These are phyloP conservation scores for Magnolia kwangsiensis DNA, from an alignment of 164 flowering plant species.

Conservation along the genomic window DNA sequence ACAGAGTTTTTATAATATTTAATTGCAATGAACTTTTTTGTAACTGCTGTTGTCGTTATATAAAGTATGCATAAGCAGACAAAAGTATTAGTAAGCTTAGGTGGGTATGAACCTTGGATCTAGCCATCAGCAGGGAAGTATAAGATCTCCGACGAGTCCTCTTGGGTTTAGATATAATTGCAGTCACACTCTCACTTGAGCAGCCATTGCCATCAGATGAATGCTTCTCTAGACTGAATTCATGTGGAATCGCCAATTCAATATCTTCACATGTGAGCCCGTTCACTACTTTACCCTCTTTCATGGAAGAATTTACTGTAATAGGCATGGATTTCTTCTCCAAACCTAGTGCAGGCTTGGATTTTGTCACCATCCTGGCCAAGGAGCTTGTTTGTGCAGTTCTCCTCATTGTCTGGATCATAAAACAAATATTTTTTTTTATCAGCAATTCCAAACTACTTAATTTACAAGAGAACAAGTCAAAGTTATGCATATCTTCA, in stretches of 20 bases:
- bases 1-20: too few species aligned
- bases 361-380: conserved; percentile 25
- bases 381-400: conserved; percentile 15
- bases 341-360: conserved; percentile 20
- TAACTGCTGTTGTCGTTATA: too few species aligned
- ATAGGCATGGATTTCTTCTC: conserved; percentile 24
- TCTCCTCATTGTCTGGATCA: conserved; percentile 35
- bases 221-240: conserved; percentile 23
- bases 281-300: conserved; percentile 9
- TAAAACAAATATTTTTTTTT: neutral
- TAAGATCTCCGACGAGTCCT: conserved; percentile 63
- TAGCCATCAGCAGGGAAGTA: conserved; percentile 52
- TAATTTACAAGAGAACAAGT: too few species aligned
- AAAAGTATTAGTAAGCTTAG: neutral
- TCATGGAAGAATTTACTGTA: conserved; percentile 30
- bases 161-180: conserved; percentile 29
- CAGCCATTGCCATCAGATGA: conserved; percentile 20
- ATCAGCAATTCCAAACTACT: too few species aligned
- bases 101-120: conserved; percentile 50
- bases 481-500: too few species aligned
- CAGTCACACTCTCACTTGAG: conserved; percentile 16
- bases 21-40: too few species aligned
- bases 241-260: conserved; percentile 19
- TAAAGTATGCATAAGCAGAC: neutral
- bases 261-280: conserved; percentile 20